phyloP scores from a whole-genome alignment of 331 rosid species.

The Ulmus americana region DNA sequence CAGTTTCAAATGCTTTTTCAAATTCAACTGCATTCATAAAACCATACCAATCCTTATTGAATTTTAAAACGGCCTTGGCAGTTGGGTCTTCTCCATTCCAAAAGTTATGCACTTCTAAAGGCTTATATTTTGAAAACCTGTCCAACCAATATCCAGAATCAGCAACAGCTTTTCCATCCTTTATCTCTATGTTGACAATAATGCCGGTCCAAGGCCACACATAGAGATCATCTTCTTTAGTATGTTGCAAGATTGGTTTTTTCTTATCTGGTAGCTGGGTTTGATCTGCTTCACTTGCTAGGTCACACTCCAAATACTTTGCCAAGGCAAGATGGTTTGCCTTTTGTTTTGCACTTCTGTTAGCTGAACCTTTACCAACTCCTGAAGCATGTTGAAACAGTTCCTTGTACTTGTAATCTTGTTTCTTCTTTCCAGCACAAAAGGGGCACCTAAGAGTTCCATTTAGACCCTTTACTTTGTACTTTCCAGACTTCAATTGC shows the following conservation, averaged over 20 bases:
- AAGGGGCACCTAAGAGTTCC: constrained; percentile 88
- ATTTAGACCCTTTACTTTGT: constrained; percentile 52
- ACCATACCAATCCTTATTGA: constrained; percentile 71
- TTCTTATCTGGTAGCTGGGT: constrained; percentile 31
- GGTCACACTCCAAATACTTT: constrained; percentile 56
- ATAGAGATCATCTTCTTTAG: constrained; percentile 44
- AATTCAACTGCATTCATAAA: constrained; percentile 63
- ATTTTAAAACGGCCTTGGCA: constrained; percentile 47
- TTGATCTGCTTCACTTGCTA: constrained; percentile 49
- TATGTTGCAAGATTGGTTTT: constrained; percentile 28
- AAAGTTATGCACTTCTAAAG: constrained; percentile 39
- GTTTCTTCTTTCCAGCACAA: constrained; percentile 93
- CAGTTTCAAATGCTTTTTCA: constrained; percentile 55
- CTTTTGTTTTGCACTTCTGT: constrained; percentile 67
- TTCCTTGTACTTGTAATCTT: constrained; percentile 81
- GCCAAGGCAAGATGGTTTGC: constrained; percentile 92
- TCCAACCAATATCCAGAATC: constrained; percentile 54
- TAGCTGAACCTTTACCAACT: constrained; percentile 82
- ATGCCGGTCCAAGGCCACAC: constrained; percentile 98
- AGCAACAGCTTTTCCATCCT: constrained; percentile 25
- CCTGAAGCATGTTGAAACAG: constrained; percentile 85
- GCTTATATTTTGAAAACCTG: constrained; percentile 49
- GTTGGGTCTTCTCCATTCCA: constrained; percentile 27
- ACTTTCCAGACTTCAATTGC: constrained; percentile 45
- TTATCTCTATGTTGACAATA: constrained; percentile 43